Base-by-base conservation (phyloP, 1,284 basidiomycete species). In the Cutaneotrichosporon sp. region DNA sequence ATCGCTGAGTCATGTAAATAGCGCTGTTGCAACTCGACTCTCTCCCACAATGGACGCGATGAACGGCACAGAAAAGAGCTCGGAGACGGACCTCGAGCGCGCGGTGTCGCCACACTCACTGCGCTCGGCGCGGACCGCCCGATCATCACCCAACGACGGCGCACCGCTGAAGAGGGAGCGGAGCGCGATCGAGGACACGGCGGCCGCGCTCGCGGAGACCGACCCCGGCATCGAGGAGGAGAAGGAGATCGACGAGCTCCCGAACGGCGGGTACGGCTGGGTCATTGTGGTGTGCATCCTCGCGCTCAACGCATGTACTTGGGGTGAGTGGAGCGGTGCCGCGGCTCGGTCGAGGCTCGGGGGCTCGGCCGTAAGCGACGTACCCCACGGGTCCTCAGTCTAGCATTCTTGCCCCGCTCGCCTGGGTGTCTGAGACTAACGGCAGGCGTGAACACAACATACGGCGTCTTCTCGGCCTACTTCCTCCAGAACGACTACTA, bases 391-490 rank as follows among this genome's bases (percentile, higher is more conserved):
- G n/a, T n/a, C n/a, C n/a, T n/a, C n/a, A n/a, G n/a, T n/a, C n/a
- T n/a, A n/a, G n/a, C n/a, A 13, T 13, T 14, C 34, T 16, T 13
- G 4, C 34, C 13, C 34, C 22, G 6, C 31, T 33, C 59, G 45
- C 56, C n/a, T n/a, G n/a, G n/a, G n/a, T n/a, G n/a, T n/a, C n/a
- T n/a, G n/a, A n/a, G n/a, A 13, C 60, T 62, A 7, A 69, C 66
- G 9, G 63, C 67, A 79, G 80, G 80, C 22, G 69, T 78, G 63
- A 81, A 81, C 63, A 80, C 80, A 7, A 79, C 79, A 3, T 82
- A 81, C 51, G 80, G 80, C 20, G 78, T 82, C n/a, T 82, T 77
- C 68, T 72, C 79, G 7, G 70, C 79, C 13, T 81, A 76, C 63
- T 82, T 81, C 59, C 69, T 77, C 18, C 57, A 77, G 27, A 70